Percentiles rank a stretch among this genome's conserved stretches.
Conservation (phyloP, 306 rosid species). For the Gleditsia sinensis region DNA sequence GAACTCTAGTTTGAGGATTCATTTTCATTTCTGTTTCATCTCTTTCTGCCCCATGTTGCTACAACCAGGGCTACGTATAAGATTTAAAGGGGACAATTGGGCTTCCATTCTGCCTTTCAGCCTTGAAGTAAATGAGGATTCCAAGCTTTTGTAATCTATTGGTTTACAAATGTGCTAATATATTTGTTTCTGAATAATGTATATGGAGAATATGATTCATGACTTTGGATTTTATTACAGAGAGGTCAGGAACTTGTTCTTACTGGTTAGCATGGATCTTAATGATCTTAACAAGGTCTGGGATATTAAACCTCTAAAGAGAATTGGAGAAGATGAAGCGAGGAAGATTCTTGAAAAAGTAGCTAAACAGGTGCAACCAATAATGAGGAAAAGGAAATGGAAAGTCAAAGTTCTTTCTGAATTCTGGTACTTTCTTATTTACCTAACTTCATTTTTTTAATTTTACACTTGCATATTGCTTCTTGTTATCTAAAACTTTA, state of each 20-base stretch:
- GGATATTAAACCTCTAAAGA: slow-evolving; percentile 57
- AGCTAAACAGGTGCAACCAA: slow-evolving; percentile 63
- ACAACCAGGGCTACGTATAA: not conserved
- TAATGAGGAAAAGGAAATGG: slow-evolving; percentile 59
- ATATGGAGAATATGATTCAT: not conserved
- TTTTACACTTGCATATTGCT: not conserved
- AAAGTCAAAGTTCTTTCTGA: slow-evolving; percentile 61
- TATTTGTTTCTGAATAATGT: not conserved
- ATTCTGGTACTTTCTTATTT: slow-evolving; percentile 45
- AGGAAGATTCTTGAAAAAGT: slow-evolving; percentile 48
- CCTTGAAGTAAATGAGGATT: not conserved
- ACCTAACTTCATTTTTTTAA: not conserved
- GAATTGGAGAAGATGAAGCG: slow-evolving; percentile 60
- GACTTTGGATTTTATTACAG: not conserved
- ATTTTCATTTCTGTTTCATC: slow-evolving; percentile 12
- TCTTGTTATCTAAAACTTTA: slow-evolving; percentile 19
- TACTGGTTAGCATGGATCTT: slow-evolving; percentile 42
- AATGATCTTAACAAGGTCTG: slow-evolving; percentile 72
- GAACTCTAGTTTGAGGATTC: not conserved
- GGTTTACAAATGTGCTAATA: not conserved
- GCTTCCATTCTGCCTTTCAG: not conserved
- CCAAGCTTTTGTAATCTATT: not conserved
- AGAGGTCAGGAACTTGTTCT: not conserved
- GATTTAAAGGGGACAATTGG: not conserved
- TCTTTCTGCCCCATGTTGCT: not conserved